Base-by-base conservation (phyloP, 129 eudicot species). In the Artemisia argyi region DNA sequence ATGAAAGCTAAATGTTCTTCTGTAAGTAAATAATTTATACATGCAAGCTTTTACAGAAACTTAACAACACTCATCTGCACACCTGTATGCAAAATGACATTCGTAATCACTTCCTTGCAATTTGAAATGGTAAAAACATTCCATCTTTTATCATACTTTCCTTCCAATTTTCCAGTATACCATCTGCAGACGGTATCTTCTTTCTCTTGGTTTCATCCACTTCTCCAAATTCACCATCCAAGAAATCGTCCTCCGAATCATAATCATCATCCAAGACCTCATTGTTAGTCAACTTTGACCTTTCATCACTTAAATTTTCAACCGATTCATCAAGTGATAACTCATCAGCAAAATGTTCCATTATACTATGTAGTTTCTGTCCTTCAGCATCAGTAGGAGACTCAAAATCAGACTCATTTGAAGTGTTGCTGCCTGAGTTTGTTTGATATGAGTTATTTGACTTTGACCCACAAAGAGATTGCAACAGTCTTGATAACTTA, bases 101-200 rank as follows among this genome's bases (percentile, higher is more conserved):
- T 12, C 47, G 16, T 11, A 51, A 69, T 78, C 82, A 82, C 65
- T 69, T 46, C 54, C 66, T 48, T 42, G 68, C 78, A 12, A 66
- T 71, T 77, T 76, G 75, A 77, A 84, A 83, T 13, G 83, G 68
- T 78, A 81, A 78, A 60, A 65, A 74, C 15, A 72, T 75, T 1
- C 82, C 85, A 81, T 85, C 88, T 61, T 73, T 76, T 26, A 74
- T 74, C 84, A 85, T 86, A 61, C 76, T 82, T 58, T 83, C 82
- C 79, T 85, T 85, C 98, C 98, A 94, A 50, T 69, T 82, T 67
- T 90, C 81, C 71, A 94, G 76, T 73, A 94, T 94, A 72, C 92
- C 89, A 15, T 73, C 66, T 0, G 98, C 98, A 6, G 91, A 84
- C 10, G 98, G 98, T 61, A 72, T 60, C 30, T 70, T 63, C 10